These are phyloP conservation scores for Urostyla sp. DNA, from an alignment of 73 alveolate species.

Conservation along the genomic window DNA sequence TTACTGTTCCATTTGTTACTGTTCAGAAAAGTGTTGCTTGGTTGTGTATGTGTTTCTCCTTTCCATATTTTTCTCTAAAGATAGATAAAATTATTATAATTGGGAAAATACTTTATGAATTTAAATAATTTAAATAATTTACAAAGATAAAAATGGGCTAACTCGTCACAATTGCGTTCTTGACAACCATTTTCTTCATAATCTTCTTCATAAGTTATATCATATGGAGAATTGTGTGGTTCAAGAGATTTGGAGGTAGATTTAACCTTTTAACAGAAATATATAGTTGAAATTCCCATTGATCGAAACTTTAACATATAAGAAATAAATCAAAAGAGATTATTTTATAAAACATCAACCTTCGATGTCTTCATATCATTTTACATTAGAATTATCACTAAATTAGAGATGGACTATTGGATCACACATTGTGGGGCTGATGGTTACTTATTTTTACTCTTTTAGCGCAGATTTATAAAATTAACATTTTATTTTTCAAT, in stretches of 20 bases:
- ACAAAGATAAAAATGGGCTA: constrained; percentile 44
- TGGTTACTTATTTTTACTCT: constrained; percentile 76
- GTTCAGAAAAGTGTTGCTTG: too few relatives aligned
- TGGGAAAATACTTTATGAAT: background rate
- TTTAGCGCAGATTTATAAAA: constrained; percentile 65
- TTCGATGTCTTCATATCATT: constrained; percentile 43
- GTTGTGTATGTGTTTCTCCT: too few relatives aligned
- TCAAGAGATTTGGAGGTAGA: constrained; percentile 49
- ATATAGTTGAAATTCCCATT: constrained; percentile 63
- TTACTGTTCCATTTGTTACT: too few relatives aligned
- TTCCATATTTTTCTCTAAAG: too few relatives aligned
- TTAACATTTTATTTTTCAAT: constrained; percentile 59
- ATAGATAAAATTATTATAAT: too few relatives aligned
- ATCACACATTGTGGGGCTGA: constrained; percentile 72
- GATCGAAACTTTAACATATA: constrained; percentile 56
- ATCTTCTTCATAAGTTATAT: constrained; percentile 25
- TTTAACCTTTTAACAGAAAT: background rate
- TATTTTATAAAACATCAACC: constrained; percentile 44
- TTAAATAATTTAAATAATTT: background rate
- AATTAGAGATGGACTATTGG: constrained; percentile 71
- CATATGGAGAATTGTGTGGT: constrained; percentile 38
- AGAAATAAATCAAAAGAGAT: constrained; percentile 48
- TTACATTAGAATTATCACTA: constrained; percentile 33
- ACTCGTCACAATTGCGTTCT: constrained; percentile 22
- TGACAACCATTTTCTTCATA: constrained; percentile 24